These are phyloP conservation scores for Paspalum notatum DNA, from an alignment of 176 grass and related monocot species.

Conservation along the genomic window DNA sequence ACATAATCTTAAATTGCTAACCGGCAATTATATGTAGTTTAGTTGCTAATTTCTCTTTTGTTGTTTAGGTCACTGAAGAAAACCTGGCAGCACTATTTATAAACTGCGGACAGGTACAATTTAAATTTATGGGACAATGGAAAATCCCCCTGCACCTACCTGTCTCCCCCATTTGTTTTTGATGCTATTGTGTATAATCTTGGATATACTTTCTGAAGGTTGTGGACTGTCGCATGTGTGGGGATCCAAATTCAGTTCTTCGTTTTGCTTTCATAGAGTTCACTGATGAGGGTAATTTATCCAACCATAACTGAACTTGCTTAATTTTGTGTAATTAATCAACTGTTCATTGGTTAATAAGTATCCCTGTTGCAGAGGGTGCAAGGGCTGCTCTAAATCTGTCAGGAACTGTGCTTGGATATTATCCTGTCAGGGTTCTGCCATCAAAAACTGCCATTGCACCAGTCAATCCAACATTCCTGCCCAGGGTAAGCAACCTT, in stretches of 20 bases:
- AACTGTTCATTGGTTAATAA: slow-evolving; percentile 27
- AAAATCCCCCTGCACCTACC: not conserved
- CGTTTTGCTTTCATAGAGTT: slow-evolving; percentile 99
- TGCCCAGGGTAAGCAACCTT: slow-evolving; percentile 77
- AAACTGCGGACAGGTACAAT: slow-evolving; percentile 76
- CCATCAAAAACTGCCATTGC: slow-evolving; percentile 99
- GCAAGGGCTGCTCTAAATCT: slow-evolving; percentile 85
- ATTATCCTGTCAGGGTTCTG: slow-evolving; percentile 94
- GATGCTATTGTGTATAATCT: slow-evolving; percentile 19
- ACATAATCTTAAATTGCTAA: slow-evolving; percentile 16
- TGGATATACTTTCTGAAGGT: slow-evolving; percentile 55
- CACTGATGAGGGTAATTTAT: slow-evolving; percentile 90
- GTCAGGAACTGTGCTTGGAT: slow-evolving; percentile 95
- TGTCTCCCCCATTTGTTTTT: slow-evolving; percentile 17
- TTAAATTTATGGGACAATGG: not conserved
- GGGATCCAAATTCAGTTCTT: slow-evolving; percentile 97
- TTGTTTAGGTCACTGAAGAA: slow-evolving; percentile 92
- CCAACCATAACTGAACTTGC: slow-evolving; percentile 26
- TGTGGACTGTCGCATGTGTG: slow-evolving; percentile 98
- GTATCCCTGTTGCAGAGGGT: slow-evolving; percentile 60
- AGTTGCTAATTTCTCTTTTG: slow-evolving; percentile 30
- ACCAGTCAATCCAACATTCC: slow-evolving; percentile 91
- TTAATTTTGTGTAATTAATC: slow-evolving; percentile 26
- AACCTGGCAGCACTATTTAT: slow-evolving; percentile 95
- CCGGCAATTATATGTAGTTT: slow-evolving; percentile 12